Evolutionary conservation across 305 asterid species (phyloP).

Genomic region (Fraxinus baroniana): DNA sequence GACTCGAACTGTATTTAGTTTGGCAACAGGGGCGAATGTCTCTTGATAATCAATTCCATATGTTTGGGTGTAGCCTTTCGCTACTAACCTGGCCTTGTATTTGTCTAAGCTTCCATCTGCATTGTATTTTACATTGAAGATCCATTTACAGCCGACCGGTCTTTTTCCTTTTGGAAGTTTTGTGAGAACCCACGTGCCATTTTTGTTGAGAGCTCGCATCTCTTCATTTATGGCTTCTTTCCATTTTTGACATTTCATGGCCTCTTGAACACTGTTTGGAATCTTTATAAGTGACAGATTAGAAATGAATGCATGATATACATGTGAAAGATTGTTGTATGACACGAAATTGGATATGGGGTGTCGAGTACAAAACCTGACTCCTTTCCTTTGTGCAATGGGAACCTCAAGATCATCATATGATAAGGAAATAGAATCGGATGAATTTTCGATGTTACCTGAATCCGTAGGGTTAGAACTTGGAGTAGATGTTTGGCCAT

Average conservation of each 20-base stretch:
- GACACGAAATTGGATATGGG: neutral
- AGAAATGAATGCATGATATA: neutral
- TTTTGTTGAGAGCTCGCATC: neutral
- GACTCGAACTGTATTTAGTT: neutral
- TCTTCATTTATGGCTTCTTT: neutral
- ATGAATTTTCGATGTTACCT: neutral
- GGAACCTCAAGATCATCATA: neutral
- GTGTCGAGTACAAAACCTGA: neutral
- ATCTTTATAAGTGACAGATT: neutral
- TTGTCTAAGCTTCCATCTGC: neutral
- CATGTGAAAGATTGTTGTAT: neutral
- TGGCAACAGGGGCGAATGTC: neutral
- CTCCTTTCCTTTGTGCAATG: neutral
- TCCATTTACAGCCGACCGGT: neutral
- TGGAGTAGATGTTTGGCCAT: neutral
- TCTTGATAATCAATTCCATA: neutral
- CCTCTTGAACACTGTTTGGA: neutral
- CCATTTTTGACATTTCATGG: neutral
- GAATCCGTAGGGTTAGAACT: too few relatives aligned
- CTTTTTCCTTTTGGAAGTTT: neutral
- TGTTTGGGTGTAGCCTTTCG: neutral
- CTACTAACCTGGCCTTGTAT: neutral
- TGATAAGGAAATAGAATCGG: neutral
- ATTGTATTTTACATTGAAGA: neutral
- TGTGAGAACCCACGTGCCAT: neutral